These are phyloP conservation scores for Fusarium coffeatum DNA, from an alignment of 2,329 filamentous ascomycete species.

Conservation along the genomic window DNA sequence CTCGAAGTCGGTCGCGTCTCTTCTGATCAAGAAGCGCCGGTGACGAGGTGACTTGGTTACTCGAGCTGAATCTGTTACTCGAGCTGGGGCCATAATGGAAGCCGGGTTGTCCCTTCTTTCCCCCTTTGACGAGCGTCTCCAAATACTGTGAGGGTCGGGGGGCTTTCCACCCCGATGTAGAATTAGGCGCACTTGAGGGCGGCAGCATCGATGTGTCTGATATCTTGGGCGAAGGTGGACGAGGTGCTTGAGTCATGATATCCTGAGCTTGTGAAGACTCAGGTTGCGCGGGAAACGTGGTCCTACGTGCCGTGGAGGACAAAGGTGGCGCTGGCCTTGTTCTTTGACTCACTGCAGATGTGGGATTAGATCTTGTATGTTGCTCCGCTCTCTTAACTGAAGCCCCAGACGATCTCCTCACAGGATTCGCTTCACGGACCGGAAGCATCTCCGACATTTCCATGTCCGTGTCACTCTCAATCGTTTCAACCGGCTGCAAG, in stretches of 20 bases:
- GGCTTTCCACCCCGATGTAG: constrained; percentile 20
- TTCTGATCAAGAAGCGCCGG: constrained; percentile 35
- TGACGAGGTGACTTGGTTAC: constrained; percentile 18
- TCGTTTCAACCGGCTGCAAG: neutral
- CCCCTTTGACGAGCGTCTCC: constrained; percentile 19
- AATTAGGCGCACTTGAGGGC: constrained; percentile 31
- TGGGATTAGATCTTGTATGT: neutral
- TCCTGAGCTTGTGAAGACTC: constrained; percentile 18
- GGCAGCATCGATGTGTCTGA: constrained; percentile 30
- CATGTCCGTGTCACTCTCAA: constrained; percentile 35
- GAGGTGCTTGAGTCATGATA: constrained; percentile 25
- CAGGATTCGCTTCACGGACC: neutral
- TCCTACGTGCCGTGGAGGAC: neutral
- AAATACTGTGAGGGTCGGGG: constrained; percentile 43
- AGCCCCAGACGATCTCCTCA: neutral
- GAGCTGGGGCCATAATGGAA: neutral
- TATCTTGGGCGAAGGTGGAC: constrained; percentile 33
- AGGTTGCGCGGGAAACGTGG: neutral
- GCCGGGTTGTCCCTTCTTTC: neutral
- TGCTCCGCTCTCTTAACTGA: neutral
- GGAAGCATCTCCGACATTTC: constrained; percentile 14
- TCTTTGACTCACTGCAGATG: neutral
- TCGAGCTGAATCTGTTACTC: neutral
- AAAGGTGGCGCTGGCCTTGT: neutral
- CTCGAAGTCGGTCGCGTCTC: constrained; percentile 43